Base-by-base conservation (phyloP, 2,329 filamentous ascomycete species). In the Pseudogymnoascus pannorum region DNA sequence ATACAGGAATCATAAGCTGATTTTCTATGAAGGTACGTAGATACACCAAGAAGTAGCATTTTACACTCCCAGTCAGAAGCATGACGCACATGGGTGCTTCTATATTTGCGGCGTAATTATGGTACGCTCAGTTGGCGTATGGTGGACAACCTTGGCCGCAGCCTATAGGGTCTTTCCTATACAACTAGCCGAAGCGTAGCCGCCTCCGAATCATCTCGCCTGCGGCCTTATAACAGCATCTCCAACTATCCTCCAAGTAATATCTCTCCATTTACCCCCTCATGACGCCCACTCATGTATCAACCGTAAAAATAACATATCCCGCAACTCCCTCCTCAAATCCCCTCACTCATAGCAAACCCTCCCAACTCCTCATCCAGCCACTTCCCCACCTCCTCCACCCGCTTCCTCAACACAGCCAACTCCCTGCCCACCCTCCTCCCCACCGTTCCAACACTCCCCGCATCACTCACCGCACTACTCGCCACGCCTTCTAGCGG, bases 381-480 rank as follows among this genome's bases (percentile, higher is more conserved):
- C 78, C 81, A 84, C 60, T 76, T 74, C 22, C 81, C 82, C 61
- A 87, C 74, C 65, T 86, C 83, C 66, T 84, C 81, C 3, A 83
- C 81, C 61, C 84, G 81, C 61, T 79, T 76, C 62, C 83, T 76
- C 71, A 83, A 78, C 7, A 76, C 75, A 58, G 81, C 76, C 18
- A 83, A 78, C 20, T 76, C 79, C 2, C 73, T 71, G 57, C 73
- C 76, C 7, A 70, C 66, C 18, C 72, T 66, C 44, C 73, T 73
- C 35, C 65, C 59, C 2, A 74, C 70, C n/a, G 70, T 70, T 63
- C 74, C 75, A 26, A 74, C 36, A 62, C 70, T 69, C 9, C 69
- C 70, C 9, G 64, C 63, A 12, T 70, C 67, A 35, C 64, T 66
- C 26, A 65, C 63, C 8, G 73, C 78, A 7, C 76, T 61, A 58